phyloP scores from a whole-genome alignment of 2,329 filamentous ascomycete species.

The Colletotrichum noveboracense region DNA sequence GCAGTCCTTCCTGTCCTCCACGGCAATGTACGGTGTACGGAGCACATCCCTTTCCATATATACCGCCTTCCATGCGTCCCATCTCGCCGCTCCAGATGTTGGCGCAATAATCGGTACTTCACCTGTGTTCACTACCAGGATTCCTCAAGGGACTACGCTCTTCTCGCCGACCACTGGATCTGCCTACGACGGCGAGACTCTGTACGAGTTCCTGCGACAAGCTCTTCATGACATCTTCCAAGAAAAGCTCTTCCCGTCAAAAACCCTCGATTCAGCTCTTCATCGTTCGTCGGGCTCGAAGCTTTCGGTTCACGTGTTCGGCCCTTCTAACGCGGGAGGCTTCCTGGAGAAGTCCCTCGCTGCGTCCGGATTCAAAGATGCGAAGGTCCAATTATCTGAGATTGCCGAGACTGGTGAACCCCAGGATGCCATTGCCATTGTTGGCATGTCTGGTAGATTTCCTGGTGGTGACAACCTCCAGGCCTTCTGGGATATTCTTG shows the following conservation, averaged over 20 bases:
- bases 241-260: background rate
- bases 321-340: background rate
- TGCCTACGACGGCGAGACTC: background rate
- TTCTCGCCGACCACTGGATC: background rate
- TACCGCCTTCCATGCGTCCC: background rate
- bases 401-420: background rate
- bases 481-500: slow-evolving; percentile 65
- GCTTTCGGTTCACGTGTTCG: background rate
- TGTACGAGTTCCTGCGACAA: background rate
- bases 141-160: background rate
- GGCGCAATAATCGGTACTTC: background rate
- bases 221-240: background rate
- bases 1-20: background rate
- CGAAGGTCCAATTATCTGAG: background rate
- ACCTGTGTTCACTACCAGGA: background rate
- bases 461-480: slow-evolving; percentile 41
- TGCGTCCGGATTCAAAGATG: background rate
- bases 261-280: background rate
- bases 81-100: background rate
- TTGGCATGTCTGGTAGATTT: slow-evolving; percentile 70
- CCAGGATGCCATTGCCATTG: slow-evolving; percentile 55
- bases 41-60: background rate
- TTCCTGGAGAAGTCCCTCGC: background rate
- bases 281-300: background rate
- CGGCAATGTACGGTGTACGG: background rate